Conservation (phyloP, 1,284 basidiomycete species). For the Rhizopogon hawkerae region DNA sequence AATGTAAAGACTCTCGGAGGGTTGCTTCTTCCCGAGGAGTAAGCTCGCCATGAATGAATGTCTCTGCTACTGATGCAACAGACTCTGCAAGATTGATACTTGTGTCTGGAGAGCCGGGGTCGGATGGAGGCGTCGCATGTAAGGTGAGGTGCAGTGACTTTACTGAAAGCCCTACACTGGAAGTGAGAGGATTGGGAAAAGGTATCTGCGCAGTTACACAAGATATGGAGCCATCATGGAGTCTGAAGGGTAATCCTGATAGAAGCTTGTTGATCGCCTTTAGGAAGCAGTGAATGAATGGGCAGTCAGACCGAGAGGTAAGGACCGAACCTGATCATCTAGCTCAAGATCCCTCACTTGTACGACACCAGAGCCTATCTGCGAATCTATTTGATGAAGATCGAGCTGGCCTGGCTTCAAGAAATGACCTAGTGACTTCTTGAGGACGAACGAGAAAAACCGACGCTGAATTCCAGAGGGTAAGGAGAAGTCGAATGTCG, state of each 20-base stretch:
- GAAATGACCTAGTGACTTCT: slow-evolving; percentile 76
- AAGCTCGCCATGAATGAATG: slow-evolving; percentile 79
- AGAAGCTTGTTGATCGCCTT: slow-evolving; percentile 79
- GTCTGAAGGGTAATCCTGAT: slow-evolving; percentile 55
- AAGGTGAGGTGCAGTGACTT: slow-evolving; percentile 58
- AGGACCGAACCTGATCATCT: slow-evolving; percentile 56
- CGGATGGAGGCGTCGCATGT: slow-evolving; percentile 33
- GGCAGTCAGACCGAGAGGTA: slow-evolving; percentile 8
- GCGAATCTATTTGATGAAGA: slow-evolving; percentile 80
- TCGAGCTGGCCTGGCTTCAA: slow-evolving; percentile 86
- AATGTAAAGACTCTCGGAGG: slow-evolving; percentile 62
- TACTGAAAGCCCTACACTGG: slow-evolving; percentile 59
- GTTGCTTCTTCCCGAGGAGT: slow-evolving; percentile 61
- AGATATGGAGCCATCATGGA: slow-evolving; percentile 66
- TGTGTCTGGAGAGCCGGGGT: slow-evolving; percentile 12
- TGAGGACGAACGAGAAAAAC: slow-evolving; percentile 85
- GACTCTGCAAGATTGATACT: slow-evolving; percentile 58
- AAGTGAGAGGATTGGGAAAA: slow-evolving; percentile 67
- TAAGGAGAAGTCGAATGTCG: slow-evolving; percentile 60
- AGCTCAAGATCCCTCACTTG: slow-evolving; percentile 81
- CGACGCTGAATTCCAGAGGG: slow-evolving; percentile 81
- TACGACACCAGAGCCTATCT: slow-evolving; percentile 82
- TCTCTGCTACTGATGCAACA: slow-evolving; percentile 72
- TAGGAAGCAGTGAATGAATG: slow-evolving; percentile 12
- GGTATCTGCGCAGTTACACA: slow-evolving; percentile 70